Evolutionary conservation across 2,329 filamentous ascomycete genomes (phyloP).

Genomic region (Diaporthe sp.): DNA sequence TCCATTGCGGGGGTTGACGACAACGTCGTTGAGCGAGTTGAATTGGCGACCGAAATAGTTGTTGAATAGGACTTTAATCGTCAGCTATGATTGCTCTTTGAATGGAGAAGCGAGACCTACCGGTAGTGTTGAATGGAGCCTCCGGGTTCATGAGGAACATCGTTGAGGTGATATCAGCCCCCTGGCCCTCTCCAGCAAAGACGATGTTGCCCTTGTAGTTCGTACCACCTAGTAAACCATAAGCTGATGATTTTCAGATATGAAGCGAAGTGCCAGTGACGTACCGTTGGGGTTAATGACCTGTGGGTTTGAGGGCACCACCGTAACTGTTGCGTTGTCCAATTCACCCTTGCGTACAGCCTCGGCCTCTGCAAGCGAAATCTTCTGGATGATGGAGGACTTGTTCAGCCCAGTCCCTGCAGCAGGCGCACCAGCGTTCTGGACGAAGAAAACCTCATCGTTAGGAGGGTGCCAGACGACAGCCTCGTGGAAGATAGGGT

Average conservation of each 20-base stretch:
- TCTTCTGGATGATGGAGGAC: conserved; percentile 62
- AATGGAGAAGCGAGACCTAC: neutral
- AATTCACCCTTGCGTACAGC: conserved; percentile 49
- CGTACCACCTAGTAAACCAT: conserved; percentile 44
- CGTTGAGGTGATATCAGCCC: conserved; percentile 50
- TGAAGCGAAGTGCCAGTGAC: neutral
- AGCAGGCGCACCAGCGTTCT: conserved; percentile 58
- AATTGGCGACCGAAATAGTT: conserved; percentile 70
- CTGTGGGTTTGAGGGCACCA: conserved; percentile 53
- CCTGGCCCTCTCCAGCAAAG: conserved; percentile 62
- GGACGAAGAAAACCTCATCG: conserved; percentile 65
- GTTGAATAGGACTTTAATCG: conserved; percentile 59
- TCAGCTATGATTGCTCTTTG: neutral
- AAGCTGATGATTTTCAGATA: neutral
- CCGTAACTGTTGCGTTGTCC: conserved; percentile 52
- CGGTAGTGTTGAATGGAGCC: conserved; percentile 61
- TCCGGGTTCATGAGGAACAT: conserved; percentile 55
- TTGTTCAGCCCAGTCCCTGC: conserved; percentile 62
- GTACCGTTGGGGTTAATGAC: conserved; percentile 62
- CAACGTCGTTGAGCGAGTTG: conserved; percentile 69
- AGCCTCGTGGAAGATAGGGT: conserved; percentile 66
- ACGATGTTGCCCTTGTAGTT: conserved; percentile 61
- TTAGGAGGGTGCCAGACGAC: conserved; percentile 61
- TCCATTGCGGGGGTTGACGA: conserved; percentile 61
- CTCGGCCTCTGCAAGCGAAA: conserved; percentile 55